Evolutionary conservation across 306 rosid genomes (phyloP).

Genomic region (Lathyrus oleraceus): DNA sequence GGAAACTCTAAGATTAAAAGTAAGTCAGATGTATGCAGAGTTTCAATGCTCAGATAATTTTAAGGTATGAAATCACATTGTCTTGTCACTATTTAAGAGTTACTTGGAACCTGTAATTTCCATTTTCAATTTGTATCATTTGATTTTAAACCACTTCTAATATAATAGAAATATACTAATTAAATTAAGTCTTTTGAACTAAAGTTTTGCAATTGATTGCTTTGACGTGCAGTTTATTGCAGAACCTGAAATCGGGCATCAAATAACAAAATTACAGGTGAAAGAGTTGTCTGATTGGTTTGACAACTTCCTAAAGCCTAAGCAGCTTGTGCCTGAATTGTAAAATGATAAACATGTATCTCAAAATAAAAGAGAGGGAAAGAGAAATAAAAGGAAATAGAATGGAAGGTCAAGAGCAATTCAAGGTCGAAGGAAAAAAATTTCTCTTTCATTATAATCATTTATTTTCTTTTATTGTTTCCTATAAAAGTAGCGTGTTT

Average conservation of each 20-base stretch:
- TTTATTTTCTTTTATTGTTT: no score
- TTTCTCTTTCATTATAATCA: no score
- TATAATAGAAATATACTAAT: constrained; percentile 2
- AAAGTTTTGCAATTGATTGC: constrained; percentile 17
- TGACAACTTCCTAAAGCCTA: constrained; percentile 55
- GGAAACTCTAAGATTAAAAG: constrained; percentile 44
- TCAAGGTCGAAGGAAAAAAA: no score
- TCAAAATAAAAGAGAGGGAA: no score
- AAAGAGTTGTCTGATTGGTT: constrained; percentile 82
- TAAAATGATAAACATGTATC: not conserved
- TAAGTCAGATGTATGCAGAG: constrained; percentile 47
- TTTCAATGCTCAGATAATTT: constrained; percentile 50
- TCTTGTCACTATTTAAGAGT: constrained; percentile 6
- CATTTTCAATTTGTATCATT: constrained; percentile 1
- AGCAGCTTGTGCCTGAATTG: constrained; percentile 16
- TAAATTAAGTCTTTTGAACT: constrained; percentile 11
- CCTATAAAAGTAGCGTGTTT: no score
- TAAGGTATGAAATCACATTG: constrained; percentile 51
- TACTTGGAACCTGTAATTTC: constrained; percentile 26
- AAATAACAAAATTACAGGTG: constrained; percentile 59
- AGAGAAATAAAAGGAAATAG: no score
- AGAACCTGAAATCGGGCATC: constrained; percentile 61
- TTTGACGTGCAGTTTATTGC: constrained; percentile 52
- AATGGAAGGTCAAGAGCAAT: no score
- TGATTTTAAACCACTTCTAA: not conserved